phyloP scores from a whole-genome alignment of 345 rosid species.

The Citrus maxima region DNA sequence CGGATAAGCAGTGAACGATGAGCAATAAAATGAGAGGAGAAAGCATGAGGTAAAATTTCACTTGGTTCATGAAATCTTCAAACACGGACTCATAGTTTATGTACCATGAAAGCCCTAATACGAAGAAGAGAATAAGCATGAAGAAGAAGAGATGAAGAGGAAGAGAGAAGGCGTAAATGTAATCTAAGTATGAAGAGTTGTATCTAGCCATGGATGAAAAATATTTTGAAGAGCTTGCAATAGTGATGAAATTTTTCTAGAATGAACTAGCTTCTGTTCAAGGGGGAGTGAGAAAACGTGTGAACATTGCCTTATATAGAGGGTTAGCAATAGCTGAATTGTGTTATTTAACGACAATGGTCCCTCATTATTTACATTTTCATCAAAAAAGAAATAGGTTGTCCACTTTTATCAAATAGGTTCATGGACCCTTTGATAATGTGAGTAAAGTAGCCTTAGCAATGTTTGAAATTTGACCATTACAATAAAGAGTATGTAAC shows the following conservation, averaged over 20 bases:
- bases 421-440: neutral
- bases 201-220: constrained; percentile 27
- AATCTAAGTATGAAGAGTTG: constrained; percentile 24
- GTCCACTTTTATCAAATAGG: neutral
- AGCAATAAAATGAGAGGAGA: constrained; percentile 46
- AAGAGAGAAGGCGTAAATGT: constrained; percentile 27
- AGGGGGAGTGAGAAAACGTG: neutral
- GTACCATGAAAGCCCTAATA: constrained; percentile 49
- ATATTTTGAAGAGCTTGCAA: neutral
- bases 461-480: neutral
- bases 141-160: constrained; percentile 48
- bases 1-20: constrained; percentile 34
- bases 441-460: neutral
- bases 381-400: neutral
- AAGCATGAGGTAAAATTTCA: constrained; percentile 47
- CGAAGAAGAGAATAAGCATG: constrained; percentile 27
- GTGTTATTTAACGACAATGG: neutral
- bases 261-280: neutral
- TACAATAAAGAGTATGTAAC: neutral
- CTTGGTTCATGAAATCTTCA: constrained; percentile 38
- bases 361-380: neutral
- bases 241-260: neutral
- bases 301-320: neutral
- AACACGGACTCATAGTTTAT: constrained; percentile 40
- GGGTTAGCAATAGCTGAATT: neutral